phyloP scores from a whole-genome alignment of 345 rosid genomes.

The Sonneratia alba region DNA sequence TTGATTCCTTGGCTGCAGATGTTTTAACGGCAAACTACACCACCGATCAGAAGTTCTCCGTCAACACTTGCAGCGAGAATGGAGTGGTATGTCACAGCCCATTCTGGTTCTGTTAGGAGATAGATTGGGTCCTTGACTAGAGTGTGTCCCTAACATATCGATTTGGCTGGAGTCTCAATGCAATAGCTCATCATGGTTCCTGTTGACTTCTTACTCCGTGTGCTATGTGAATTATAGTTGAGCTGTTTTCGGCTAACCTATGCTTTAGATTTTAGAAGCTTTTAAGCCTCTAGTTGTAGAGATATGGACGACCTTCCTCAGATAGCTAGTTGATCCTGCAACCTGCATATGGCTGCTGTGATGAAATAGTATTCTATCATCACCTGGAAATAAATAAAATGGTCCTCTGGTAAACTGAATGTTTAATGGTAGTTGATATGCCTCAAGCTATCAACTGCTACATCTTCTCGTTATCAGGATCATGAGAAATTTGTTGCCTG shows the following conservation, averaged over 20 bases:
- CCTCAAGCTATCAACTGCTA: background rate
- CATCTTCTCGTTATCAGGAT: background rate
- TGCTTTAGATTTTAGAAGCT: background rate
- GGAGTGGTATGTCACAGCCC: background rate
- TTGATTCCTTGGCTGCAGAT: slow-evolving; percentile 1
- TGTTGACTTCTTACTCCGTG: background rate
- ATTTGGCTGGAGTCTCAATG: background rate
- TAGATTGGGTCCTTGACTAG: background rate
- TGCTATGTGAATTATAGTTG: background rate
- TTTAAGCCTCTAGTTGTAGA: background rate
- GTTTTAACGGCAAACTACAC: slow-evolving; percentile 5
- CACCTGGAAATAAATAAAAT: background rate
- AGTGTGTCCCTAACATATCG: background rate
- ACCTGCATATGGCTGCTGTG: background rate
- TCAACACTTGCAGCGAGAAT: slow-evolving; percentile 6
- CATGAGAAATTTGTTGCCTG: background rate
- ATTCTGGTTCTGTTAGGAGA: background rate
- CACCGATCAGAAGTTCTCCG: slow-evolving; percentile 7
- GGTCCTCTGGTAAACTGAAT: background rate
- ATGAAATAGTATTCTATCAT: background rate
- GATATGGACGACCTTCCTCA: background rate
- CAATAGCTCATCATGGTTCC: background rate
- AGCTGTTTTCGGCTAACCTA: background rate
- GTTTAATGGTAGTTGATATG: background rate
- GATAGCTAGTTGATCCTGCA: background rate